These are phyloP conservation scores for Malus orientalis DNA, from an alignment of 306 rosid genomes.

Conservation along the genomic window DNA sequence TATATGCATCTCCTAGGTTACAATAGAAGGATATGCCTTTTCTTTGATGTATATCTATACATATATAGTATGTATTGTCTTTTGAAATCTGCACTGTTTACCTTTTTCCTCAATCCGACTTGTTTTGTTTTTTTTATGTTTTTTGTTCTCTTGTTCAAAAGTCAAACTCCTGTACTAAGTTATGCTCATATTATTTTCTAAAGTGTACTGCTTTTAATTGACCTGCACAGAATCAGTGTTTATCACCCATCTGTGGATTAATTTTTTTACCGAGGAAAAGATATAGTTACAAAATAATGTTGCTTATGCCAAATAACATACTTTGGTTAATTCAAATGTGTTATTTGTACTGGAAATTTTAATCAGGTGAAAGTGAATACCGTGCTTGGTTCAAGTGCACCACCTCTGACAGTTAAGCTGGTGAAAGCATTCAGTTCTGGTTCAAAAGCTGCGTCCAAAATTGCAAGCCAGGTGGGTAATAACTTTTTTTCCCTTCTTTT, in stretches of 20 bases:
- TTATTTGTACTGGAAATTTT: neutral
- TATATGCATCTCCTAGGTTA: neutral
- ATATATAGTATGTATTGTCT: neutral
- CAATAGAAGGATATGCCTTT: neutral
- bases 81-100: neutral
- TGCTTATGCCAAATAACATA: neutral
- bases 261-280: neutral
- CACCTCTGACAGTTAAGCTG: constrained; percentile 78
- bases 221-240: neutral
- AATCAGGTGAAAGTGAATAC: constrained; percentile 83
- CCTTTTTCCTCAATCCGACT: neutral
- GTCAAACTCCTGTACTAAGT: neutral
- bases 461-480: constrained; percentile 52
- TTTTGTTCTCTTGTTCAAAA: neutral
- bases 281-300: neutral
- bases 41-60: neutral
- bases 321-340: neutral
- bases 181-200: neutral
- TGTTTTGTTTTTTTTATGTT: too few relatives aligned
- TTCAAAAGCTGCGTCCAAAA: constrained; percentile 52
- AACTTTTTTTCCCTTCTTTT: neutral
- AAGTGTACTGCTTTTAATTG: neutral
- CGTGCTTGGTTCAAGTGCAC: constrained; percentile 86
- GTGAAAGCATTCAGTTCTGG: constrained; percentile 52
- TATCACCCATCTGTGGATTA: neutral